Evolutionary conservation across 2,329 filamentous ascomycete species (phyloP), one percentile per base, ranked within the genome.

Genomic region (Stagonosporopsis chrysanthemi): DNA sequence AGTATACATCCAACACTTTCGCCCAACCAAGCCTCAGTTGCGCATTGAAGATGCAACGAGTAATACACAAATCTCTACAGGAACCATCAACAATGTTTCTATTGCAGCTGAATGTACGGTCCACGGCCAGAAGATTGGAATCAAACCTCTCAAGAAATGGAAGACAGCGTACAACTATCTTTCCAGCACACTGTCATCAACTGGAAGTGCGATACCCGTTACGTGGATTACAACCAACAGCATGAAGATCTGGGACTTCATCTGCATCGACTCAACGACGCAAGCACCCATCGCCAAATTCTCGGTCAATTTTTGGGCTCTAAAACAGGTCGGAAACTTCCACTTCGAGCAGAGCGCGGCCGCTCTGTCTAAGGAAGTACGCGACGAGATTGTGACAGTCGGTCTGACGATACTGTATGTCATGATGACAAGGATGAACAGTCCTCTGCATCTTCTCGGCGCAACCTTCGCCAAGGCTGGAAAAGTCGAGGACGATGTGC

Each of bases 131-230:
- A 40, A 39, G n/a, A 49, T 68, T 2, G n/a, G 24, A 9, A 39
- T 68, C 22, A 63, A 63, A 35, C 66, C 64, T 1, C 55, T 68
- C 39, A 63, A 61, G 42, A 60, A 62, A 4, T 65, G 60, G 63
- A 60, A 63, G 29, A 65, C 61, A 17, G 48, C 61, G 1, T 68
- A 68, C 52, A 66, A 67, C 26, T 67, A 68, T 22, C 58, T 67
- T 28, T 68, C 66, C 11, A 57, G 51, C 2, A 40, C 52, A 4
- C 44, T 67, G 17, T 49, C 60, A 0, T 35, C 46, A 5, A 33
- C 56, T 4, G 41, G 31, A 3, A 50, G 15, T 11, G 52, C 56
- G 15, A 47, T 52, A 6, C 49, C 61, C 3, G 48, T 68, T 1
- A 44, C 61, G 4, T 68, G 66, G 64, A 62, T 63, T 9, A 42